Base-by-base conservation (phyloP, 2,329 filamentous ascomycete genomes). In the Talaromyces piceae region DNA sequence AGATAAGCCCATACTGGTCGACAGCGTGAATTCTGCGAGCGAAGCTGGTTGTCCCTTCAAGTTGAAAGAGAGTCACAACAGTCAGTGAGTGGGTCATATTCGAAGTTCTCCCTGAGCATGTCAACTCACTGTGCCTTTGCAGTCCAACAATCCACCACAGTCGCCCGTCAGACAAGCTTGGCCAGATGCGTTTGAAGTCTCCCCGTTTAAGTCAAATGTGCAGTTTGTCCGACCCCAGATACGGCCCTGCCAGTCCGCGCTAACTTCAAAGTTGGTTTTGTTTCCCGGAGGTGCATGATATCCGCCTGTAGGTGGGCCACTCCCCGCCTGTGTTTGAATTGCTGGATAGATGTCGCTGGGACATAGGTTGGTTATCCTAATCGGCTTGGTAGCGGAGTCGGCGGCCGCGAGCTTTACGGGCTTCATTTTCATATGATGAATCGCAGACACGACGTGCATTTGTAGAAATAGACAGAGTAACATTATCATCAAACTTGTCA, bases 181-280 rank as follows among this genome's bases (percentile, higher is more conserved):
- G 70, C 67, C 53, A 70, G 72, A 20, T 69, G 67, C 18, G 3
- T 27, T 41, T 28, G 77, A 69, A n/a, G 68, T 73, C 47, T 76
- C 81, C 1, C 83, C 85, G 45, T 82, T 77, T 13, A 74, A 74
- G 58, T 84, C 81, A 66, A 90, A 88, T 33, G 80, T 87, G 70
- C 88, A 94, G 63, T 93, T 93, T 16, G 88, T 91, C 49, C 88
- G 77, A 11, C 83, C 88, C 88, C 88, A 93, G 25, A 93, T 75
- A 49, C 88, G 80, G 8, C 88, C 88, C 63, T 87, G 83, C 88
- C 88, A 94, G 58, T 88, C 81, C 46, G 78, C 73, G 9, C 82
- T 80, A 22, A 93, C 86, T 49, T 77, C 81, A 54, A 90, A 72
- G 39, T 78, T 77, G 54, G 68, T 79, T 49, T 77, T 81, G 28